A percentile compares a stretch with the other conserved stretches of the same genome.
Evolutionary conservation across 192 early-diverging fungal genomes (phyloP).

Genomic region (Spinellus fusiger): DNA sequence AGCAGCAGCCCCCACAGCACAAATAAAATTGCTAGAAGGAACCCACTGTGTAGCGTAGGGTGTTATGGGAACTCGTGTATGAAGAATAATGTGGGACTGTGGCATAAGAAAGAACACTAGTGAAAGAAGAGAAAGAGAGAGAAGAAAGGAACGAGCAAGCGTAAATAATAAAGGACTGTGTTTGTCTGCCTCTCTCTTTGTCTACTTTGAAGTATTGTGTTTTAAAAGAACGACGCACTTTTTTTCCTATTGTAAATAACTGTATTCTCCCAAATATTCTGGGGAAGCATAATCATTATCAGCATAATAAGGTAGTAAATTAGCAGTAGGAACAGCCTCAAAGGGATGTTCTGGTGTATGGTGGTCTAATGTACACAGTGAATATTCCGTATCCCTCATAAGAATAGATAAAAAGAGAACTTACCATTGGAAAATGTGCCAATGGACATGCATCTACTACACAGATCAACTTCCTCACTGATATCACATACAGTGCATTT

Average conservation of each 20-base stretch:
- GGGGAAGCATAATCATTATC: slow-evolving; percentile 32
- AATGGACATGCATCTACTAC: slow-evolving; percentile 56
- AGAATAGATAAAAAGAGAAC: neutral
- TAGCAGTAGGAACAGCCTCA: slow-evolving; percentile 26
- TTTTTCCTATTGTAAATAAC: too few species aligned
- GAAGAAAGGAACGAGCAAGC: neutral
- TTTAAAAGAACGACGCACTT: too few species aligned
- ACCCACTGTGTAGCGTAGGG: too few species aligned
- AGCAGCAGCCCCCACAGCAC: too few species aligned
- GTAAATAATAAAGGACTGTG: neutral
- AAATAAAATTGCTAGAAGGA: too few species aligned
- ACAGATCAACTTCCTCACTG: slow-evolving; percentile 60
- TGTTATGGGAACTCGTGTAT: too few species aligned
- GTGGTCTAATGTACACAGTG: slow-evolving; percentile 23
- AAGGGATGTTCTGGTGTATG: slow-evolving; percentile 30
- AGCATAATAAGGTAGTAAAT: slow-evolving; percentile 31
- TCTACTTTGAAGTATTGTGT: slow-evolving; percentile 33
- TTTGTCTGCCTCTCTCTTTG: slow-evolving; percentile 31
- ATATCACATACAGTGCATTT: slow-evolving; percentile 60
- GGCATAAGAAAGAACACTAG: too few species aligned
- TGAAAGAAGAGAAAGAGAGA: too few species aligned
- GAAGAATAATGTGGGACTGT: too few species aligned
- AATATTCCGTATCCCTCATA: too few species aligned
- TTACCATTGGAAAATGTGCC: slow-evolving; percentile 45
- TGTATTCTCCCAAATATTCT: slow-evolving; percentile 31